Conservation (phyloP, 768 basidiomycete species). For the Baorangia bicolor region DNA sequence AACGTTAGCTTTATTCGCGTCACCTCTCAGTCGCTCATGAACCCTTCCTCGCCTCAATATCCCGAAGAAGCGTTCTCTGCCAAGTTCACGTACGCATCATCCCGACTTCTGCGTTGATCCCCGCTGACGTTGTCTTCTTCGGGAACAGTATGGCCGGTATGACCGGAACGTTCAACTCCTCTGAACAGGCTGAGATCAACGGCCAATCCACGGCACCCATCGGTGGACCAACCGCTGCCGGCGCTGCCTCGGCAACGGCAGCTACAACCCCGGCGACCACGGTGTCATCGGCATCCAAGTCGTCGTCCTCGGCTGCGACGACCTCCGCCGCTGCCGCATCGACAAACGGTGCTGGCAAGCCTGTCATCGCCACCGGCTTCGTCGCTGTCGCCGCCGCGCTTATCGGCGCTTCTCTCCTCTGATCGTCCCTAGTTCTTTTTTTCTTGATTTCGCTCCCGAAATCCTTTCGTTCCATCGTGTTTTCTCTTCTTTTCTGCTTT, state of each 20-base stretch:
- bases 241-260: slow-evolving; percentile 15
- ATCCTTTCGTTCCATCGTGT: background rate
- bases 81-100: slow-evolving; percentile 60
- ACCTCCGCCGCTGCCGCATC: background rate
- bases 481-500: background rate
- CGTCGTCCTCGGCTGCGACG: background rate
- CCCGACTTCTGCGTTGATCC: background rate
- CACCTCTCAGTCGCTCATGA: slow-evolving; percentile 56
- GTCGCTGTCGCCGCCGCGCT: slow-evolving; percentile 22
- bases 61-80: slow-evolving; percentile 74
- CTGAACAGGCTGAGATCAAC: slow-evolving; percentile 55
- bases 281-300: background rate
- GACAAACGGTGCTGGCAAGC: slow-evolving; percentile 23
- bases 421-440: background rate
- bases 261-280: slow-evolving; percentile 2
- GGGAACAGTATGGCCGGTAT: slow-evolving; percentile 60
- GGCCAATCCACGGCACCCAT: slow-evolving; percentile 60
- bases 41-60: slow-evolving; percentile 51
- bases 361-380: slow-evolving; percentile 23
- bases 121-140: background rate
- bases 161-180: slow-evolving; percentile 65
- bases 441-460: background rate
- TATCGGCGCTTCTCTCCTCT: slow-evolving; percentile 25
- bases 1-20: slow-evolving; percentile 71
- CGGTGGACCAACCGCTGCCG: slow-evolving; percentile 35